phyloP scores from a whole-genome alignment of 306 rosid genomes.

The Rubus idaeus region DNA sequence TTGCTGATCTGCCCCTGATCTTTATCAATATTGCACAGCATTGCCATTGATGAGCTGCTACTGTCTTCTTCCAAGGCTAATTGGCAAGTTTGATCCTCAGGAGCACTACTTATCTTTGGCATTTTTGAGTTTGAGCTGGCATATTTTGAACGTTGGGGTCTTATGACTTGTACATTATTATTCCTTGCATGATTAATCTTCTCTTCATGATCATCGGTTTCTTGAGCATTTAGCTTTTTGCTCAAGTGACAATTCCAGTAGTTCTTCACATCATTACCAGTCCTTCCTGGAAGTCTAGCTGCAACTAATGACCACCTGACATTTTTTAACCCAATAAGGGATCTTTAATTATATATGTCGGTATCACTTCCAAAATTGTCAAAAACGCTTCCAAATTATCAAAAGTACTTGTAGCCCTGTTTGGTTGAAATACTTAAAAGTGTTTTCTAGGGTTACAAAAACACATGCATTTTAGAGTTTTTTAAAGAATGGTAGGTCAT shows the following conservation, averaged over 20 bases:
- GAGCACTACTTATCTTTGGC: background rate
- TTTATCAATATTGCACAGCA: background rate
- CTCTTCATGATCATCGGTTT: conserved; percentile 19
- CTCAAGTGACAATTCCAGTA: conserved; percentile 71
- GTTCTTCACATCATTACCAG: conserved; percentile 67
- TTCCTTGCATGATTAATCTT: background rate
- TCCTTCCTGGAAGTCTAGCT: conserved; percentile 67
- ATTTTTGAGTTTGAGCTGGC: conserved; percentile 24
- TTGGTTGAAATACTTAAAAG: background rate
- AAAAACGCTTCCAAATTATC: background rate
- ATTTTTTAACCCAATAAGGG: background rate
- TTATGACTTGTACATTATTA: conserved; percentile 27
- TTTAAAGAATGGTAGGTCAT: too few species aligned
- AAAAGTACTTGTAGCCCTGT: background rate
- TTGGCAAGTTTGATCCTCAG: background rate
- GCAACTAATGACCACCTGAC: conserved; percentile 70
- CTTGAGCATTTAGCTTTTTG: conserved; percentile 41
- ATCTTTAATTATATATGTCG: background rate
- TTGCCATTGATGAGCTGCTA: background rate
- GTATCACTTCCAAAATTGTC: background rate
- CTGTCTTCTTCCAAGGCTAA: background rate
- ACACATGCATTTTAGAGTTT: too few species aligned
- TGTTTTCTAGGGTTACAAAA: background rate
- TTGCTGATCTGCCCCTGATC: conserved; percentile 10
- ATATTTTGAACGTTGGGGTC: conserved; percentile 28